Evolutionary conservation across 192 early-diverging fungal species (phyloP).

Genomic region (Linnemannia elongata): DNA sequence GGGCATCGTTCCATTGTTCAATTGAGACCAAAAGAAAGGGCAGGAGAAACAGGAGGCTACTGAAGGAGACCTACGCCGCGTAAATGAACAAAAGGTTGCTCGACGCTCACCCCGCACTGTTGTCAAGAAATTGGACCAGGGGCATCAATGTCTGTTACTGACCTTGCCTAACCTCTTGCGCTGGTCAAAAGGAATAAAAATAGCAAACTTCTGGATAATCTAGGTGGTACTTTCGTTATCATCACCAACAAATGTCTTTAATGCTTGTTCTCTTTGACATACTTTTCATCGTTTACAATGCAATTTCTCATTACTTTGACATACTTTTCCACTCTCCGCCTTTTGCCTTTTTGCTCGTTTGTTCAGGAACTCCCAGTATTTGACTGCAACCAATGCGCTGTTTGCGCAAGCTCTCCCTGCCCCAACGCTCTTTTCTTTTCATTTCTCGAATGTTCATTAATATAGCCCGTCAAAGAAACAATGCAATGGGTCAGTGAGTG

Average conservation of each 20-base stretch:
- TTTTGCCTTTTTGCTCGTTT: not conserved
- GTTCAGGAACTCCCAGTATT: not conserved
- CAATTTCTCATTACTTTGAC: not conserved
- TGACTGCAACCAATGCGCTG: too few species aligned
- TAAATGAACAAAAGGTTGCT: not conserved
- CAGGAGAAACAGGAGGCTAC: not conserved
- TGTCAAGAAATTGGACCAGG: not conserved
- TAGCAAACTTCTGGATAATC: too few species aligned
- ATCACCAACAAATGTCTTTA: too few species aligned
- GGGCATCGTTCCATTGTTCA: not conserved
- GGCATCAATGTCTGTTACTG: not conserved
- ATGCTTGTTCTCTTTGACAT: too few species aligned
- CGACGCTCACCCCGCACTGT: not conserved
- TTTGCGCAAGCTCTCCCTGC: not conserved
- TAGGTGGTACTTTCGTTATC: too few species aligned
- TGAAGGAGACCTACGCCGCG: too few species aligned
- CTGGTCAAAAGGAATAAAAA: too few species aligned
- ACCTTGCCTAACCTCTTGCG: too few species aligned
- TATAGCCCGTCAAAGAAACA: not conserved
- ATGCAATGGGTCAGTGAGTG: not conserved
- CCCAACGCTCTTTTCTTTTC: not conserved
- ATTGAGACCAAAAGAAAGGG: not conserved
- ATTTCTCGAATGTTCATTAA: not conserved
- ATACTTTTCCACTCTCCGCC: not conserved
- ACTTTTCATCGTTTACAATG: not conserved